Conservation (phyloP, 108 stramenopile genomes). For the Cyclostephanos invisitatus region DNA sequence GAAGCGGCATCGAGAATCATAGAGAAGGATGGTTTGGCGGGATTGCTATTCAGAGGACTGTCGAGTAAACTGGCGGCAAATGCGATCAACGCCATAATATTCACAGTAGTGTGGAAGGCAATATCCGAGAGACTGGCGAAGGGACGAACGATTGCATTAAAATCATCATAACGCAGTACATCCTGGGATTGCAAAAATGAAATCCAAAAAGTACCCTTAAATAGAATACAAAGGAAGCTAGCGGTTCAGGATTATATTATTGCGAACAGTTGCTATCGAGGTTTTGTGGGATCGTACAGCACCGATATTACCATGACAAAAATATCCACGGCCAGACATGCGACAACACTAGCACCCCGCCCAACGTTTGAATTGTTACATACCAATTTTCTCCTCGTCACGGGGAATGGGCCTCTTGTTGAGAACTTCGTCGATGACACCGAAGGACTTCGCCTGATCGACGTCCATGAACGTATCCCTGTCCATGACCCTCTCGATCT, state of each 20-base stretch:
- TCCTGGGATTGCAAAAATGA: neutral
- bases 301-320: no score
- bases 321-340: no score
- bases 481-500: conserved; percentile 94
- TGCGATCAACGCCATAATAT: conserved; percentile 57
- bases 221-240: neutral
- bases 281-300: no score
- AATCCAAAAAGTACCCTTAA: neutral
- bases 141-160: conserved; percentile 24
- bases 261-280: no score
- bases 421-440: conserved; percentile 90
- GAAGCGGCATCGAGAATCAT: conserved; percentile 52
- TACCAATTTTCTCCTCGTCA: conserved; percentile 24
- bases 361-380: neutral
- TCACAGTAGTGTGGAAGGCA: conserved; percentile 63
- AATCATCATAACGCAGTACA: neutral
- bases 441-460: conserved; percentile 86
- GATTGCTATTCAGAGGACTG: conserved; percentile 54
- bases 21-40: conserved; percentile 44
- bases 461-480: conserved; percentile 93
- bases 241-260: neutral
- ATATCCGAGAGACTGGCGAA: conserved; percentile 49
- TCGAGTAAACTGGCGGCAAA: conserved; percentile 57
- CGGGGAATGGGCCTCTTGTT: conserved; percentile 60
- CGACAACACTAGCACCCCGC: neutral